phyloP scores from a whole-genome alignment of 2,329 filamentous ascomycete genomes.

The Helotiales sp. region DNA sequence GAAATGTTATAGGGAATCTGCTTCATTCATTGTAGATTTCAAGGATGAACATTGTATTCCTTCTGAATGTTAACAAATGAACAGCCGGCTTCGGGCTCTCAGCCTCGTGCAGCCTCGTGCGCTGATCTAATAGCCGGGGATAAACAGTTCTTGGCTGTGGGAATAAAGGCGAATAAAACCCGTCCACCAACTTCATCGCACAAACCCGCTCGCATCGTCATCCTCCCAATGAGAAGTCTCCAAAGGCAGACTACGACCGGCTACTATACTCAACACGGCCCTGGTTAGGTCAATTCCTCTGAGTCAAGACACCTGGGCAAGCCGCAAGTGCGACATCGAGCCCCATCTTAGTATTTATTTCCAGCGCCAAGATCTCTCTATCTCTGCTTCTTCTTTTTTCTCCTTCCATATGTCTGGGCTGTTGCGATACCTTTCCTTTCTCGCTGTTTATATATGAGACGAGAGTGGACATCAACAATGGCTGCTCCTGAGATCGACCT shows the following conservation, averaged over 20 bases:
- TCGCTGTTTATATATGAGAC: not conserved
- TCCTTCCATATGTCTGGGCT: not conserved
- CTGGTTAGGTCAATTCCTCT: not conserved
- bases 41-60: too few species aligned
- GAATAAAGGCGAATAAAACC: not conserved
- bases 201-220: slow-evolving; percentile 3
- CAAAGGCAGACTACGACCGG: not conserved
- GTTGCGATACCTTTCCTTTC: not conserved
- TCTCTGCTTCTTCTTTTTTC: not conserved
- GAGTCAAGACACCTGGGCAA: not conserved
- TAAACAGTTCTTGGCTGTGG: slow-evolving; percentile 1
- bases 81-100: not conserved
- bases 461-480: slow-evolving; percentile 22
- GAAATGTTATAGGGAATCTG: not conserved
- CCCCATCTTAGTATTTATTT: not conserved
- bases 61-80: too few species aligned
- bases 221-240: slow-evolving; percentile 3
- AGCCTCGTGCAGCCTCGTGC: not conserved
- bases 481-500: slow-evolving; percentile 28
- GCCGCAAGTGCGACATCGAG: not conserved
- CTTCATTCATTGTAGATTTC: not conserved
- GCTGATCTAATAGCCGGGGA: slow-evolving; percentile 7
- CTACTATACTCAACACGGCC: not conserved
- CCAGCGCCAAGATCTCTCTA: slow-evolving; percentile 3
- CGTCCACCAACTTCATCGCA: not conserved